A percentile compares a stretch with the other conserved stretches of the same genome.
These are phyloP conservation scores for Intubia oerlemansii DNA, from an alignment of 2,329 filamentous ascomycete species.

Conservation along the genomic window DNA sequence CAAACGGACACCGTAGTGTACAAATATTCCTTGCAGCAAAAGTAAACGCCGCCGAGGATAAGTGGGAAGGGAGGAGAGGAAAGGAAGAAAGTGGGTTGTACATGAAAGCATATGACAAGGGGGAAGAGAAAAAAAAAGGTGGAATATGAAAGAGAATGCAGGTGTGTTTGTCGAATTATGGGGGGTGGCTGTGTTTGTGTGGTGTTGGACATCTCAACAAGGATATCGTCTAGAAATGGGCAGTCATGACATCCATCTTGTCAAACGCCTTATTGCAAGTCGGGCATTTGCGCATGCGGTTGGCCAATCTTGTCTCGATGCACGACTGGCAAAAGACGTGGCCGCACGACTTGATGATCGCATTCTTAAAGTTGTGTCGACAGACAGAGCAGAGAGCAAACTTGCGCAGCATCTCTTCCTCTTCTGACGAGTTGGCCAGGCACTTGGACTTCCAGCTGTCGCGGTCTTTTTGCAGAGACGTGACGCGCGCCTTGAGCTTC, in stretches of 20 bases:
- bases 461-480: slow-evolving; percentile 61
- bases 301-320: slow-evolving; percentile 71
- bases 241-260: slow-evolving; percentile 67
- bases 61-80: too few relatives aligned
- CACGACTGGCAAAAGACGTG: slow-evolving; percentile 87
- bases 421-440: slow-evolving; percentile 57
- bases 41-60: too few relatives aligned
- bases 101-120: neutral
- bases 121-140: neutral
- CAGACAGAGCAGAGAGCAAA: slow-evolving; percentile 83
- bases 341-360: slow-evolving; percentile 78
- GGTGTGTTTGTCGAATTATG: neutral
- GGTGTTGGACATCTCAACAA: too few relatives aligned
- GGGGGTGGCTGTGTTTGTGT: neutral
- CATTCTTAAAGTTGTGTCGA: slow-evolving; percentile 84
- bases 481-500: slow-evolving; percentile 54
- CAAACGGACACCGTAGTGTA: too few relatives aligned
- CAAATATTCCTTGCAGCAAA: too few relatives aligned
- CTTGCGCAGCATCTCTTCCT: slow-evolving; percentile 66
- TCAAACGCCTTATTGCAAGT: slow-evolving; percentile 87
- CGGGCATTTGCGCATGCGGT: slow-evolving; percentile 85
- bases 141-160: neutral
- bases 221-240: slow-evolving; percentile 27
- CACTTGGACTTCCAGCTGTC: slow-evolving; percentile 74
- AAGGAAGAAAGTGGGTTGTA: too few relatives aligned